These are phyloP conservation scores for Lupinus albus DNA, from an alignment of 306 rosid species.

Conservation along the genomic window DNA sequence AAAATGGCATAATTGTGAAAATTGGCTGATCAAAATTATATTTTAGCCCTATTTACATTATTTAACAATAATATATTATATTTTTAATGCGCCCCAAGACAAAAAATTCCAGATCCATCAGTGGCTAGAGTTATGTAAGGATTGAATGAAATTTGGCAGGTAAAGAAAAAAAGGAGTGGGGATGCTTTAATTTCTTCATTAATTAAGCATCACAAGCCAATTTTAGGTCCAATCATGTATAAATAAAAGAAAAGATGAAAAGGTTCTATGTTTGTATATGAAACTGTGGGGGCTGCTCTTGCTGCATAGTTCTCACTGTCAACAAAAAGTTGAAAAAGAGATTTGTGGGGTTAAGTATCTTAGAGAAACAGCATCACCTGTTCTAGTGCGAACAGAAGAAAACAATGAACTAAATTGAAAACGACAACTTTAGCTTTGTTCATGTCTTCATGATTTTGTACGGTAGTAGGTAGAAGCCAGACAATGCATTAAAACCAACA, in stretches of 20 bases:
- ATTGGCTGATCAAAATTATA: too few relatives aligned
- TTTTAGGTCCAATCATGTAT: conserved; percentile 46
- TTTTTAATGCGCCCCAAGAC: too few relatives aligned
- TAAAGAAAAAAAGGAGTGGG: neutral
- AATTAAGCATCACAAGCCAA: conserved; percentile 12
- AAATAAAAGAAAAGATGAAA: conserved; percentile 15
- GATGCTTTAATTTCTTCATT: conserved; percentile 10
- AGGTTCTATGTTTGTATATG: conserved; percentile 27
- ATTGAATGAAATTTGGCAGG: conserved; percentile 13
- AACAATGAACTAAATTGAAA: conserved; percentile 28
- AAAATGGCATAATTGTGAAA: too few relatives aligned
- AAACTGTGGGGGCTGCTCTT: conserved; percentile 30
- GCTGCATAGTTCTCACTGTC: conserved; percentile 46
- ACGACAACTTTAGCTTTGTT: conserved; percentile 43
- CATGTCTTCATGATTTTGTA: conserved; percentile 32
- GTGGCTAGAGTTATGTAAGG: neutral
- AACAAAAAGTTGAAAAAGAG: conserved; percentile 43
- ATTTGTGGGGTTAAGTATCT: conserved; percentile 65
- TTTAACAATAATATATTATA: too few relatives aligned
- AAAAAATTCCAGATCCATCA: neutral
- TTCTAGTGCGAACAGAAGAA: conserved; percentile 38
- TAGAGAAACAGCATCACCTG: conserved; percentile 36
- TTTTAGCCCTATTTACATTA: too few relatives aligned
- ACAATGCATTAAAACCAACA: neutral
- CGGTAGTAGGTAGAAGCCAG: neutral